phyloP scores from a whole-genome alignment of 2,329 filamentous ascomycete species.

The Leptodontidium sp. region DNA sequence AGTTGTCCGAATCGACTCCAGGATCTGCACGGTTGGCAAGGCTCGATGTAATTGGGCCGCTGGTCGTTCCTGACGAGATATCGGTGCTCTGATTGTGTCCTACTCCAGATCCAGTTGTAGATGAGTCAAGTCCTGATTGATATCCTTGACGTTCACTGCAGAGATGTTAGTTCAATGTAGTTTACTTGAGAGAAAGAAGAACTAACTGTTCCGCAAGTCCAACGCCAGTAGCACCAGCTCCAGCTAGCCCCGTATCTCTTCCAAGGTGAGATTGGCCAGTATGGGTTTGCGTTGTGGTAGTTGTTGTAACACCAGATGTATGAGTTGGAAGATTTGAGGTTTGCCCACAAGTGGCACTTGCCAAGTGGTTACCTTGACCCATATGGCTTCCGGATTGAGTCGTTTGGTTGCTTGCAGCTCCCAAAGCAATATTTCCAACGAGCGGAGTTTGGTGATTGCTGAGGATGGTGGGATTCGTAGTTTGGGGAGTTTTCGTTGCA shows the following conservation, averaged over 20 bases:
- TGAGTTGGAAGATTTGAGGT: conserved; percentile 8
- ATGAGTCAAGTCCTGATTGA: conserved; percentile 6
- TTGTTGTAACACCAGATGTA: conserved; percentile 25
- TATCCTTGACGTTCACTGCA: not conserved
- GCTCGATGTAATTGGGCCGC: conserved; percentile 23
- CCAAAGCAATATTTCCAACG: not conserved
- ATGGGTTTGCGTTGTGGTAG: conserved; percentile 12
- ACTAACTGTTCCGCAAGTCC: conserved; percentile 26
- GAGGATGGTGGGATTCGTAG: not conserved
- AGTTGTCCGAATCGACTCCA: conserved; percentile 56
- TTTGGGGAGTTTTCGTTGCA: conserved; percentile 10
- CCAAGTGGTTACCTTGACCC: conserved; percentile 32
- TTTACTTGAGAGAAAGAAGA: not conserved
- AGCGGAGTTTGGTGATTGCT: not conserved
- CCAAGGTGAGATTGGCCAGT: conserved; percentile 10
- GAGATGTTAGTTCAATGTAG: not conserved
- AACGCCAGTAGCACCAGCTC: conserved; percentile 21
- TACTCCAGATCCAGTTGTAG: conserved; percentile 5
- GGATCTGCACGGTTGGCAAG: conserved; percentile 58
- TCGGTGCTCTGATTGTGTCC: conserved; percentile 6
- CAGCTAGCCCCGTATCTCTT: conserved; percentile 24
- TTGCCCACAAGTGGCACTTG: conserved; percentile 17
- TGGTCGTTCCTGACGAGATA: conserved; percentile 12
- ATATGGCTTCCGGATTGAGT: conserved; percentile 5
- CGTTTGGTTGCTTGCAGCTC: not conserved